Evolutionary conservation across 2,329 filamentous ascomycete genomes (phyloP).

Genomic region (Eutypa lata): DNA sequence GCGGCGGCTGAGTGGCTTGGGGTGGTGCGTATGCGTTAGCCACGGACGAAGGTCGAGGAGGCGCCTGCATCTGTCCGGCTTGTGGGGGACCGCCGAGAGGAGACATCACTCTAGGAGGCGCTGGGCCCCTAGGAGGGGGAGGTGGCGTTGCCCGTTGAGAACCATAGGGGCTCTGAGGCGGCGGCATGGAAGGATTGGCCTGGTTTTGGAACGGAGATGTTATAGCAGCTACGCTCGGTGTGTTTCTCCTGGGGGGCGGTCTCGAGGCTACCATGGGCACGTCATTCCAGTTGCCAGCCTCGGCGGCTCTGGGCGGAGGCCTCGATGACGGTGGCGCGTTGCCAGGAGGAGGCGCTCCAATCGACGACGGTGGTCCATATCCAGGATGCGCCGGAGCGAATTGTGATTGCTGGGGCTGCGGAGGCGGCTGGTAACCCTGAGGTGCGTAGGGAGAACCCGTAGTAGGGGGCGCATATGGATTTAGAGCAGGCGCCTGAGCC

Average conservation of each 20-base stretch:
- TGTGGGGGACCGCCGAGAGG: conserved; percentile 60
- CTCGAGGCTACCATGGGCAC: conserved; percentile 80
- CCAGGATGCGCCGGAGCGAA: conserved; percentile 18
- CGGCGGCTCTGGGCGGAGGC: conserved; percentile 65
- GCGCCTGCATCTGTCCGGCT: conserved; percentile 38
- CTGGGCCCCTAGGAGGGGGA: conserved; percentile 77
- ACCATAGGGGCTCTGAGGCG: conserved; percentile 56
- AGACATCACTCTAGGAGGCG: conserved; percentile 68
- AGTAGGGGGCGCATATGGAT: conserved; percentile 47
- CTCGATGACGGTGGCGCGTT: conserved; percentile 65
- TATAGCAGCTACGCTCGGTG: conserved; percentile 67
- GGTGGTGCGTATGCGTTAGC: conserved; percentile 65
- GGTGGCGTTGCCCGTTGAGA: conserved; percentile 65
- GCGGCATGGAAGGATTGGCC: conserved; percentile 48
- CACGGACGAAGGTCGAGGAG: conserved; percentile 53
- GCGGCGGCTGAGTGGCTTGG: conserved; percentile 41
- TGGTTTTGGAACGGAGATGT: conserved; percentile 77
- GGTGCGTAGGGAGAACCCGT: conserved; percentile 32
- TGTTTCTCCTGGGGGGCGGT: conserved; percentile 68
- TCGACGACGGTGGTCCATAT: conserved; percentile 34
- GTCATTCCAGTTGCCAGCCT: conserved; percentile 89
- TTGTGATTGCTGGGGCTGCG: conserved; percentile 30
- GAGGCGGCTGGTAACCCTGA: conserved; percentile 57
- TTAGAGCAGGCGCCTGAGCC: conserved; percentile 30
- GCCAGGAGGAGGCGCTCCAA: conserved; percentile 58